phyloP scores from a whole-genome alignment of 1,284 basidiomycete species.

The Sporisorium graminicola region DNA sequence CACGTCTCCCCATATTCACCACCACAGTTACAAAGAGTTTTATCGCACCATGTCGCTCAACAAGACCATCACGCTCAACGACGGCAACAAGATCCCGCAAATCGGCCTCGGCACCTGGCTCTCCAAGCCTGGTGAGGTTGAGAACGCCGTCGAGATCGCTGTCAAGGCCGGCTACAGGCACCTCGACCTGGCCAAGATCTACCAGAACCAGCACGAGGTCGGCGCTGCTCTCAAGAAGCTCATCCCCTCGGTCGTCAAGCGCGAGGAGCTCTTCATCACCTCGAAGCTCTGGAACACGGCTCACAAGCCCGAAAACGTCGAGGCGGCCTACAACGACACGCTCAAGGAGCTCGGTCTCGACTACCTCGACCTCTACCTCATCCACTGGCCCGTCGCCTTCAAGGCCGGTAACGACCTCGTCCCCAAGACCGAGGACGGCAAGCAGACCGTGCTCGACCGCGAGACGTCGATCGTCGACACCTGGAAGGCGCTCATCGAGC shows the following conservation, averaged over 20 bases:
- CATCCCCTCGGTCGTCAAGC: constrained; percentile 69
- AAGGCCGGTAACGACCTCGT: constrained; percentile 69
- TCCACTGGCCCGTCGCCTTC: constrained; percentile 84
- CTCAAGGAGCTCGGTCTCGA: constrained; percentile 69
- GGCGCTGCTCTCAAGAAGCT: constrained; percentile 72
- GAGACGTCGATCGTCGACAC: constrained; percentile 79
- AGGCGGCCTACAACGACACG: constrained; percentile 70
- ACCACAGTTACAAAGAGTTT: no score
- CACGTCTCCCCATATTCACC: not conserved
- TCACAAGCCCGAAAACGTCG: constrained; percentile 72
- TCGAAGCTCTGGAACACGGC: constrained; percentile 77
- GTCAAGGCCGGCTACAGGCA: constrained; percentile 66
- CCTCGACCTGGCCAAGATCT: constrained; percentile 65
- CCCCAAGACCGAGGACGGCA: constrained; percentile 73
- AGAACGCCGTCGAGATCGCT: constrained; percentile 73
- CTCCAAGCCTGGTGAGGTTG: constrained; percentile 81
- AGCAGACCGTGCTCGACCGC: constrained; percentile 74
- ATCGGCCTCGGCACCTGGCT: constrained; percentile 85
- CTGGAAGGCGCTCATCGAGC: constrained; percentile 81
- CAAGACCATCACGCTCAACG: constrained; percentile 63
- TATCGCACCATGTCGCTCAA: constrained; percentile 55
- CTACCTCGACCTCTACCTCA: constrained; percentile 74
- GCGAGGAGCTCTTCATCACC: constrained; percentile 73
- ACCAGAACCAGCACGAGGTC: constrained; percentile 69
- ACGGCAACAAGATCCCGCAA: constrained; percentile 67